A percentile compares a stretch with the other conserved stretches of the same genome.
phyloP scores from a whole-genome alignment of 176 grass and related monocot genomes.

The Olyra latifolia region DNA sequence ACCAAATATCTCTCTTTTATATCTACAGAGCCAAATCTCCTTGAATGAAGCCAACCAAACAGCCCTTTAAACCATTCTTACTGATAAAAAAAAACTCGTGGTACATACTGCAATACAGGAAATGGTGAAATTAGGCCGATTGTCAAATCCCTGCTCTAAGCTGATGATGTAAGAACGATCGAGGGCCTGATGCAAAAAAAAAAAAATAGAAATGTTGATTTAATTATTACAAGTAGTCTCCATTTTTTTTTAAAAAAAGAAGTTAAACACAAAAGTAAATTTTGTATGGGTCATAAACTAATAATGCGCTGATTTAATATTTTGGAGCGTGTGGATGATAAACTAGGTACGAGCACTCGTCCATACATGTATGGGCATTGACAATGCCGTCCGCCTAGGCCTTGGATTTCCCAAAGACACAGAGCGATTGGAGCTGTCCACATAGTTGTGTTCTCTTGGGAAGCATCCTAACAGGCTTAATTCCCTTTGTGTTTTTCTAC shows the following conservation, averaged over 20 bases:
- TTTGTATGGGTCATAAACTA: not conserved
- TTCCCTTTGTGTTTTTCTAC: slow-evolving; percentile 30
- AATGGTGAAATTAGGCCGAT: no score
- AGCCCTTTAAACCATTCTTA: no score
- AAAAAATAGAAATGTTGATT: not conserved
- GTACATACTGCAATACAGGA: no score
- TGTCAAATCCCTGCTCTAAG: no score
- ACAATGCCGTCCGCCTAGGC: slow-evolving; percentile 49
- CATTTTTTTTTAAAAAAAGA: not conserved
- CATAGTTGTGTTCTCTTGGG: slow-evolving; percentile 23
- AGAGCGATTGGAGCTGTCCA: slow-evolving; percentile 49
- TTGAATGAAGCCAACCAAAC: no score
- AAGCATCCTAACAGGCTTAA: slow-evolving; percentile 38
- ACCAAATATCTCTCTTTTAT: no score
- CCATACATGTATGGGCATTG: slow-evolving; percentile 26
- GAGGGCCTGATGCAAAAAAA: not conserved
- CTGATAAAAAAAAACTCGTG: no score
- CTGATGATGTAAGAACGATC: no score
- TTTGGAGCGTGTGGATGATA: not conserved
- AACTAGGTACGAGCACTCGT: slow-evolving; percentile 7
- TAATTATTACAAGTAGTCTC: not conserved
- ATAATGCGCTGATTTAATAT: not conserved
- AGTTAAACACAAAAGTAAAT: not conserved
- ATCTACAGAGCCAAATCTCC: no score
- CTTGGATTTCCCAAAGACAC: slow-evolving; percentile 57